These are phyloP conservation scores for Aquilaria agallochum DNA, from an alignment of 441 rosid genomes.

Conservation along the genomic window DNA sequence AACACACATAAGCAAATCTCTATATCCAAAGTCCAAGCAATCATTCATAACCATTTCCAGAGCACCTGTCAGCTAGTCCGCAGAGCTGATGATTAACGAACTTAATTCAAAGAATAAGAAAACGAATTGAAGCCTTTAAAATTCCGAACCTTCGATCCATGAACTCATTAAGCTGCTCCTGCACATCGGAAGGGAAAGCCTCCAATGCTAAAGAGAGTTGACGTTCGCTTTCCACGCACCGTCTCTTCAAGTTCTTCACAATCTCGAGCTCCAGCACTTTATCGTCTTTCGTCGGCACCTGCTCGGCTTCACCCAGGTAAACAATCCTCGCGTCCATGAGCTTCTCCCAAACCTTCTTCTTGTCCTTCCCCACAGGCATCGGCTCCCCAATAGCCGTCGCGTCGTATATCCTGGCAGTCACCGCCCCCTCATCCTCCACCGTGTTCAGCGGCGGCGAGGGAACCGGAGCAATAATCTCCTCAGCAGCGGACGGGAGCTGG, in stretches of 20 bases:
- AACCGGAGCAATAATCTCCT: conserved; percentile 19
- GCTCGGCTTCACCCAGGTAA: conserved; percentile 91
- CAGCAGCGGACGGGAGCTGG: conserved; percentile 29
- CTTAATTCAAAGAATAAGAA: not conserved
- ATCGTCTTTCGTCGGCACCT: conserved; percentile 78
- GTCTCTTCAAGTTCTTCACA: conserved; percentile 50
- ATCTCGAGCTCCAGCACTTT: conserved; percentile 75
- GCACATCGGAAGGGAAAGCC: conserved; percentile 77
- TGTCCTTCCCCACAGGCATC: conserved; percentile 78
- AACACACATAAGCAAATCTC: not conserved
- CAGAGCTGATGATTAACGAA: not conserved
- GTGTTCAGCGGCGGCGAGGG: conserved; percentile 16
- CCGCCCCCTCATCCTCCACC: conserved; percentile 28
- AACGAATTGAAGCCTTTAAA: not conserved
- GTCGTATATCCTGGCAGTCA: conserved; percentile 64
- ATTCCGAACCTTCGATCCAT: conserved; percentile 50
- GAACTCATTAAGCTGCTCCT: conserved; percentile 60
- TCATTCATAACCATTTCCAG: not conserved
- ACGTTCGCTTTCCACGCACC: conserved; percentile 55
- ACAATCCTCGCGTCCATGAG: conserved; percentile 72
- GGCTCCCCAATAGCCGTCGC: conserved; percentile 92
- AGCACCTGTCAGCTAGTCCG: not conserved
- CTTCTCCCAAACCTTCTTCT: conserved; percentile 83
- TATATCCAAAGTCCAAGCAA: not conserved
- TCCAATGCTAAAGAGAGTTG: conserved; percentile 65